Evolutionary conservation across 768 basidiomycete species (phyloP).

Genomic region (Psilocybe azurescens): DNA sequence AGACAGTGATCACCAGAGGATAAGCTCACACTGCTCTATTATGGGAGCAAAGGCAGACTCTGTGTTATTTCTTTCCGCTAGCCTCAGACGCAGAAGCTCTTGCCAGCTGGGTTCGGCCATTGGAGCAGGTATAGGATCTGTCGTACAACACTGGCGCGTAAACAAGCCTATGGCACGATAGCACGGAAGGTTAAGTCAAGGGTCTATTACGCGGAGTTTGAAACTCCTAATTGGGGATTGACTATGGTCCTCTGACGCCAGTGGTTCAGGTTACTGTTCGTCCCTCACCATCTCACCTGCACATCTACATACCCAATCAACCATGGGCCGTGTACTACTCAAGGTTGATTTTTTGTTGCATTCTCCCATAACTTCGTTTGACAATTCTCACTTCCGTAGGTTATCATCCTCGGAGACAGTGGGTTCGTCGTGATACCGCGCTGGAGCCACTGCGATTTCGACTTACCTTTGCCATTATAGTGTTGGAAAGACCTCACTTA

Average conservation of each 20-base stretch:
- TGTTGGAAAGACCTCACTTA: conserved; percentile 99
- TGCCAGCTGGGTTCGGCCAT: conserved; percentile 88
- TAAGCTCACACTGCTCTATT: conserved; percentile 87
- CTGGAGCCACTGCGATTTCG: conserved; percentile 8
- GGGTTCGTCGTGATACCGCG: conserved; percentile 59
- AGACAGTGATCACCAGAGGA: conserved; percentile 15
- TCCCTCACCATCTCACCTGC: conserved; percentile 8
- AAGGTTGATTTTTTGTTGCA: conserved; percentile 56
- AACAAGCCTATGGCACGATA: not conserved
- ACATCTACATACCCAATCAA: conserved; percentile 26
- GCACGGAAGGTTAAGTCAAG: not conserved
- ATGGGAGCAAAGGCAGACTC: conserved; percentile 83
- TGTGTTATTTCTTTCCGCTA: conserved; percentile 82
- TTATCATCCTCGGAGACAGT: conserved; percentile 98
- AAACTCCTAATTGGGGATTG: conserved; percentile 35
- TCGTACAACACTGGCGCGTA: too few relatives aligned
- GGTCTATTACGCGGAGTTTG: conserved; percentile 43
- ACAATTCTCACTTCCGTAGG: conserved; percentile 50
- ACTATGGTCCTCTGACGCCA: conserved; percentile 21
- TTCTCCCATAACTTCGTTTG: not conserved
- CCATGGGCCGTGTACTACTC: conserved; percentile 86
- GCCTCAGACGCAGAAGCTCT: conserved; percentile 76
- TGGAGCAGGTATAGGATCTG: conserved; percentile 9
- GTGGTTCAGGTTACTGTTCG: conserved; percentile 13
- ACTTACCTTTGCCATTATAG: conserved; percentile 44